Base-by-base conservation (phyloP, 192 early-diverging fungal genomes). In the Coemansia sp. region DNA sequence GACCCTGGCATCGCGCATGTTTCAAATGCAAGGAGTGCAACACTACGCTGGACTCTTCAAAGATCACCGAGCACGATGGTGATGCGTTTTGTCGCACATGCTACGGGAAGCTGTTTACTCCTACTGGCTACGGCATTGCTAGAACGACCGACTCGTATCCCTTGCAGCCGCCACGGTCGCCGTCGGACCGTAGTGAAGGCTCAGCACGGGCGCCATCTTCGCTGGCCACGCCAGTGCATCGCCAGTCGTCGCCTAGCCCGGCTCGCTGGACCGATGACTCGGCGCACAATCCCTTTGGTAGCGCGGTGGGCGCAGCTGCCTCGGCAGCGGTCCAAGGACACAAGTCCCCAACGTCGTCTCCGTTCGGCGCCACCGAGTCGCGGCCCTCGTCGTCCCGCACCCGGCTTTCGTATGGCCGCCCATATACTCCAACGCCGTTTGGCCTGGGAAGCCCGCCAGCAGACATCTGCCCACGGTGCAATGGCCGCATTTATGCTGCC, bases 1-100 rank as follows among this genome's bases (percentile, higher is more conserved):
- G 79, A 3, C 57, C 72, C 9, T 81, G 79, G 79, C 79, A 81
- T 30, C 69, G 70, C 19, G 47, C 51, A 15, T 81, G 79, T 55
- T 65, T 81, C 45, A 68, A 64, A n/a, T 81, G 79, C 70, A 76
- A 65, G 41, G 58, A 68, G 48, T 81, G 79, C 52, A 54, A 58
- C 36, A 65, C 58, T 20, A 40, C 73, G n/a, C 61, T 81, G 19
- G 65, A 58, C 45, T 70, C 79, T 14, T 54, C 65, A 21, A 76
- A 57, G 3, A 33, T 81, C 49, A 64, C 73, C 10, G 79, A 81
- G 23, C 73, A 75, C 35, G 68, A 81, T 15, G 73, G 73, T 39
- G 79, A 81, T 56, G 73, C 73, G 18, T 81, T 59, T 40, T 81
- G 79, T 57, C 58, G 57, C 1, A 49, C 55, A 6, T 81, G 79